Conservation (phyloP, 352 stramenopile species). For the Saprolegnia parasitica region DNA sequence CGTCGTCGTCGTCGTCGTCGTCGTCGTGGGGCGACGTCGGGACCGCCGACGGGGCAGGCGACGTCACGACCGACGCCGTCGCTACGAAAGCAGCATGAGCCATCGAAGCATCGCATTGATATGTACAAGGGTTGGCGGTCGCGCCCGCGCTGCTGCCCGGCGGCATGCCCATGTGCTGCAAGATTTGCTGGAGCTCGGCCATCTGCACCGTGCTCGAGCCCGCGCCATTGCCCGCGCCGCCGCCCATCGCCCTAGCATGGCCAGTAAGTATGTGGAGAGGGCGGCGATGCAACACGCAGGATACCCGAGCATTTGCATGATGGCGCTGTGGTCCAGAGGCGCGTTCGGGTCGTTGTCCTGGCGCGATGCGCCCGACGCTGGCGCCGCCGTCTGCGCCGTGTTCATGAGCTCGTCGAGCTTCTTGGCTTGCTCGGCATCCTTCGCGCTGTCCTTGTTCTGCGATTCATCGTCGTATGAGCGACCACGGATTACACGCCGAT, state of each 20-base stretch:
- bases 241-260: slow-evolving; percentile 55
- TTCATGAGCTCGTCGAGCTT: slow-evolving; percentile 89
- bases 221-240: slow-evolving; percentile 54
- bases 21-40: slow-evolving; percentile 74
- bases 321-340: slow-evolving; percentile 84
- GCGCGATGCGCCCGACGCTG: slow-evolving; percentile 32
- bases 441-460: slow-evolving; percentile 81
- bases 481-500: background rate
- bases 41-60: slow-evolving; percentile 62
- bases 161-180: slow-evolving; percentile 84
- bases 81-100: background rate
- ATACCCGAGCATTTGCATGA: slow-evolving; percentile 88
- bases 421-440: slow-evolving; percentile 82
- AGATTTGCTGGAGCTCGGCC: slow-evolving; percentile 81
- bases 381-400: slow-evolving; percentile 53
- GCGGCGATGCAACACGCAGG: background rate
- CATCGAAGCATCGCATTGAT: too few species aligned
- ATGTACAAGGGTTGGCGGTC: slow-evolving; percentile 5
- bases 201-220: slow-evolving; percentile 58
- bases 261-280: slow-evolving; percentile 15
- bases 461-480: slow-evolving; percentile 30
- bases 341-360: slow-evolving; percentile 47
- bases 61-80: slow-evolving; percentile 49
- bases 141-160: slow-evolving; percentile 32
- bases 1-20: slow-evolving; percentile 42